These are phyloP conservation scores for Podospora fimiseda DNA, from an alignment of 495 filamentous ascomycete species.

Conservation along the genomic window DNA sequence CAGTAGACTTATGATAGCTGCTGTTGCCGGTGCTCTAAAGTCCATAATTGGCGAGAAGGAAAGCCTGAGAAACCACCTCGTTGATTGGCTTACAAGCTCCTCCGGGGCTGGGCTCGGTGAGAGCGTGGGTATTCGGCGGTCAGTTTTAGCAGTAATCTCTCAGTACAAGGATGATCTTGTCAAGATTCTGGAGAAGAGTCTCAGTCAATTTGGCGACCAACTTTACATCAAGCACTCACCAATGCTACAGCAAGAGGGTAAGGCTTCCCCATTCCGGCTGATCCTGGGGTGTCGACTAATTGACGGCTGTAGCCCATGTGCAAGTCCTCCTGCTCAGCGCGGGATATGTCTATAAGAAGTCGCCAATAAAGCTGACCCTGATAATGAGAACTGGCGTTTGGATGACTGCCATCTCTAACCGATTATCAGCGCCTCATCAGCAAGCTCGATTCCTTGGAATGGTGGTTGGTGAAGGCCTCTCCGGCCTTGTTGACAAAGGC, in stretches of 20 bases:
- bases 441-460: constrained; percentile 82
- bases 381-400: constrained; percentile 65
- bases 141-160: constrained; percentile 55
- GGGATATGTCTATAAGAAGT: constrained; percentile 62
- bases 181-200: constrained; percentile 55
- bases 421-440: constrained; percentile 67
- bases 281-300: no score
- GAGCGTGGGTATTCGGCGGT: constrained; percentile 55
- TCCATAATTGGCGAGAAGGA: constrained; percentile 31
- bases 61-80: constrained; percentile 43
- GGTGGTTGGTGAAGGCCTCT: constrained; percentile 77
- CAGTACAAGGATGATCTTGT: constrained; percentile 48
- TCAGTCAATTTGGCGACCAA: constrained; percentile 74
- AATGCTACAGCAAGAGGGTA: constrained; percentile 79
- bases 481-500: constrained; percentile 68
- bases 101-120: constrained; percentile 62
- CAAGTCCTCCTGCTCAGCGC: constrained; percentile 73
- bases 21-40: constrained; percentile 41
- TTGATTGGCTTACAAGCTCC: constrained; percentile 61
- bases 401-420: constrained; percentile 75
- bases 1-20: constrained; percentile 36
- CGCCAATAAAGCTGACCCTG: constrained; percentile 53
- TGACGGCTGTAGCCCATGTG: constrained; percentile 54
- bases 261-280: constrained; percentile 4
- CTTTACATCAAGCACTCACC: constrained; percentile 81